Evolutionary conservation across 106 monocot species (phyloP), one percentile per base, ranked within the genome.

Genomic region (Apostasia ramifera): DNA sequence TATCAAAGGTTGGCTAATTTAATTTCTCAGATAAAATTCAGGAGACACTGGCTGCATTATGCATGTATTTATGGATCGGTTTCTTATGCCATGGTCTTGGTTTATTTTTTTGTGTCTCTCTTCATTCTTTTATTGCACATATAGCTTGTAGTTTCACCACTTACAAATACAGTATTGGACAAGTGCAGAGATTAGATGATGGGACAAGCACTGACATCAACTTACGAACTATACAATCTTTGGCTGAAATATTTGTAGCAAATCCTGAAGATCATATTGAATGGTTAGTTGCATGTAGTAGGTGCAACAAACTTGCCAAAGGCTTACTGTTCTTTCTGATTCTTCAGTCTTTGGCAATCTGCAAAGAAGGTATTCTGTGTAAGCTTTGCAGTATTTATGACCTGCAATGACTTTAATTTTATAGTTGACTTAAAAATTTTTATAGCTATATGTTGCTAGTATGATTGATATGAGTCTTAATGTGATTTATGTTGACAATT

Each of bases 281-380:
- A 54, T 95, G 95, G 91, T 69, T 95, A 71, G 71, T 67, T 40
- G 80, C 81, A 26, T 88, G 87, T 62, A 73, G 85, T 69, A 80
- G 67, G 40, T 58, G n/a, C 40, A 80, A 14, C 66, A 67, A 71
- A 60, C 49, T 70, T 4, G 91, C 88, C 1, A 88, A 71, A 71
- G 78, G 59, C 67, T 82, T 91, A 53, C 82, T 91, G 61, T 81
- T 86, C 6, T 67, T 80, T 61, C 78, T 91, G 41, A 64, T 91
- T n/a, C 72, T 91, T 71, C 85, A 80, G 67, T 72, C 95, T 39
- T 66, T 78, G 45, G 53, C 68, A 14, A 73, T 48, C 8, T 55
- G 76, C 44, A 84, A 82, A 59, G 69, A 78, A 82, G 91, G 91
- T 95, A 71, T 45, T 7, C 60, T 26, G 26, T 26, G 26, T 26